Evolutionary conservation across 768 basidiomycete species (phyloP).

Genomic region (Panellus pusillus): DNA sequence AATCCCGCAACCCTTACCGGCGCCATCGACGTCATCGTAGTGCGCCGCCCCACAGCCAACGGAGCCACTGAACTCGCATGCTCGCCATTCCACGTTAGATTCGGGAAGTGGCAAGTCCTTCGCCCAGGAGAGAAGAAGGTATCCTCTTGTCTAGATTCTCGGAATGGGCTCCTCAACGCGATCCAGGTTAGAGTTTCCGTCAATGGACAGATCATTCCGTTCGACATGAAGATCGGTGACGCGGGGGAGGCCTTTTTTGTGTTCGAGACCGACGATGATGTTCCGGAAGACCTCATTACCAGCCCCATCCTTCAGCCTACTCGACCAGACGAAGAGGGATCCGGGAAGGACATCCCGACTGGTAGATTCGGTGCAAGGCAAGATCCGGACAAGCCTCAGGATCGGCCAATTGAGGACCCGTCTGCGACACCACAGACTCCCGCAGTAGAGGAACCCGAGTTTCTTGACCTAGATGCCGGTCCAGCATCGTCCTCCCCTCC

Average conservation of each 20-base stretch:
- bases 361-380: slow-evolving; percentile 45
- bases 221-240: slow-evolving; percentile 98
- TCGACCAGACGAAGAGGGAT: slow-evolving; percentile 34
- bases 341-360: slow-evolving; percentile 26
- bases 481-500: slow-evolving; percentile 23
- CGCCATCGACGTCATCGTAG: slow-evolving; percentile 98
- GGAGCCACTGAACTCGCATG: slow-evolving; percentile 76
- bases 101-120: slow-evolving; percentile 96
- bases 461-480: slow-evolving; percentile 76
- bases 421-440: slow-evolving; percentile 23
- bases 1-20: slow-evolving; percentile 97
- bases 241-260: slow-evolving; percentile 99
- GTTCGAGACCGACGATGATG: slow-evolving; percentile 93
- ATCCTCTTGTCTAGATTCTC: not conserved
- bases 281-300: slow-evolving; percentile 91
- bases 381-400: slow-evolving; percentile 28
- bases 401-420: not conserved
- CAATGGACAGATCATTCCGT: slow-evolving; percentile 85
- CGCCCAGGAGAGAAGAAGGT: slow-evolving; percentile 94
- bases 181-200: slow-evolving; percentile 83
- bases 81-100: slow-evolving; percentile 96
- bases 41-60: slow-evolving; percentile 67
- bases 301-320: slow-evolving; percentile 84
- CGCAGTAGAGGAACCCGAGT: slow-evolving; percentile 63
- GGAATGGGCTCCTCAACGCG: not conserved